A percentile compares a stretch with the other conserved stretches of the same genome.
Conservation (phyloP, 2,329 filamentous ascomycete species). For the Verticillium klebahnii region DNA sequence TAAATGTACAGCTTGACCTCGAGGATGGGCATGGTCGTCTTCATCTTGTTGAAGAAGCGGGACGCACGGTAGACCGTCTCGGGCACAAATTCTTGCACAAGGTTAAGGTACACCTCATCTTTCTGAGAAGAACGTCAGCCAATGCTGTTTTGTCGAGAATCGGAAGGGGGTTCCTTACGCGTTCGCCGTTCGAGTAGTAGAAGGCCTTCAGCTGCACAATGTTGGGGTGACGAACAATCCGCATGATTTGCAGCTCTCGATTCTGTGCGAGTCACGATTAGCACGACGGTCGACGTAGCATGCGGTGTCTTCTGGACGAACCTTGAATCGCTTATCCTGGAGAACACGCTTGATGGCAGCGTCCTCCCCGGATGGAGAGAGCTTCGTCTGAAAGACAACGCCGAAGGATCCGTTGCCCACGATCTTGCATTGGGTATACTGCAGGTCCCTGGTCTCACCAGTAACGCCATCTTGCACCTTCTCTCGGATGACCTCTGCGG, state of each 20-base stretch:
- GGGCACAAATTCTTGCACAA: slow-evolving; percentile 96
- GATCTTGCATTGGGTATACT: slow-evolving; percentile 99
- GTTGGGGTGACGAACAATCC: slow-evolving; percentile 97
- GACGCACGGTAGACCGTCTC: slow-evolving; percentile 98
- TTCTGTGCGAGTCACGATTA: slow-evolving; percentile 55
- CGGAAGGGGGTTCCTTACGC: slow-evolving; percentile 54
- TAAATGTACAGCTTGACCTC: slow-evolving; percentile 99
- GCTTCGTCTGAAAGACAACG: slow-evolving; percentile 97
- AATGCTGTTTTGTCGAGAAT: neutral
- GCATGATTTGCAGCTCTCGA: slow-evolving; percentile 98
- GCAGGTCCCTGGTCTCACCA: slow-evolving; percentile 91
- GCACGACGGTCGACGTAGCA: neutral
- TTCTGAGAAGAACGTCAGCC: slow-evolving; percentile 49
- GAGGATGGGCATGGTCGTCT: slow-evolving; percentile 97
- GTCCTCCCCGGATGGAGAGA: slow-evolving; percentile 96
- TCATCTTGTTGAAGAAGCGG: slow-evolving; percentile 99
- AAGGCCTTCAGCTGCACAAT: slow-evolving; percentile 99
- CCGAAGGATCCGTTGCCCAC: slow-evolving; percentile 98
- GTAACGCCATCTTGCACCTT: slow-evolving; percentile 98
- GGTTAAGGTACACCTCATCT: slow-evolving; percentile 97
- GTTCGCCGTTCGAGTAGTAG: slow-evolving; percentile 98
- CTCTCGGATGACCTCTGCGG: slow-evolving; percentile 89
- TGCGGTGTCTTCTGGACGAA: slow-evolving; percentile 31
- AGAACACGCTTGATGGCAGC: slow-evolving; percentile 98
- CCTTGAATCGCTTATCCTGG: slow-evolving; percentile 99